Evolutionary conservation across 2,329 filamentous ascomycete genomes (phyloP).

Genomic region (Verticillium nonalfalfae): DNA sequence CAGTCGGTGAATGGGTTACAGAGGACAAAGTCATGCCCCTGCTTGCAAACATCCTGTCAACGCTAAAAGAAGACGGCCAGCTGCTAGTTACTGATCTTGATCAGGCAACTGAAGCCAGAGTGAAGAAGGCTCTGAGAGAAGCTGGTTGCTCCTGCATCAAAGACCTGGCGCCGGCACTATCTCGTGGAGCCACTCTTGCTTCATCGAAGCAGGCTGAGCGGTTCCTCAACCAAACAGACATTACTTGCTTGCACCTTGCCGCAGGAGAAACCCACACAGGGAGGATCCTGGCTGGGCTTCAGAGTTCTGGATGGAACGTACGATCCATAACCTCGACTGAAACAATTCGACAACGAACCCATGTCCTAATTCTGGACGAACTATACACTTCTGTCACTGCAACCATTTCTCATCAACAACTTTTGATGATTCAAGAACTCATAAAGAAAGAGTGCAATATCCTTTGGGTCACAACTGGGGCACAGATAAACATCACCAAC

Average conservation of each 20-base stretch:
- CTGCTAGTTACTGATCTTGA: not conserved
- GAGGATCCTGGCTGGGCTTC: not conserved
- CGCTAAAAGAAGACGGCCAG: not conserved
- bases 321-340: not conserved
- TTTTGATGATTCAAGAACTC: conserved; percentile 15
- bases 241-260: not conserved
- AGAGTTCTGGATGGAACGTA: not conserved
- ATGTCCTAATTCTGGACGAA: conserved; percentile 3
- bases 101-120: not conserved
- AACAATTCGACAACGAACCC: not conserved
- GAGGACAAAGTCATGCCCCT: not conserved
- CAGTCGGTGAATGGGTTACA: not conserved
- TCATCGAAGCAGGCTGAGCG: not conserved
- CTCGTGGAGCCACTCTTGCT: not conserved
- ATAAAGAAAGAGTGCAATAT: conserved; percentile 9
- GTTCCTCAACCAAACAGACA: not conserved
- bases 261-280: not conserved
- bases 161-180: not conserved
- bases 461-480: conserved; percentile 19
- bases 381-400: conserved; percentile 5
- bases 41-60: not conserved
- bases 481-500: conserved; percentile 13
- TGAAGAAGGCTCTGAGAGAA: not conserved
- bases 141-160: not conserved
- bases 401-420: conserved; percentile 6